Evolutionary conservation across 345 rosid species (phyloP).

Genomic region (Pugionium cornutum): DNA sequence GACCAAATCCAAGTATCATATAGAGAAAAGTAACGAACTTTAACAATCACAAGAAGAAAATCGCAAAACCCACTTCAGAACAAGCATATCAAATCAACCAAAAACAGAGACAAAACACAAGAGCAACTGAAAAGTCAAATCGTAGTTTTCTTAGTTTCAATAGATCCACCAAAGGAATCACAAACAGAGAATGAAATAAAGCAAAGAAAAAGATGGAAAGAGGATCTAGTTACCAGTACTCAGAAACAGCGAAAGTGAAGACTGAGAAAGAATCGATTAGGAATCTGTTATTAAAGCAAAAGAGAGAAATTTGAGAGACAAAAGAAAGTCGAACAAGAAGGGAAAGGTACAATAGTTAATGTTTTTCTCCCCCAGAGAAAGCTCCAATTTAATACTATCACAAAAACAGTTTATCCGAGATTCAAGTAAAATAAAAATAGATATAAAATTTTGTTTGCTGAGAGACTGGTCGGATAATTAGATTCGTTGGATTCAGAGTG

Average conservation of each 20-base stretch:
- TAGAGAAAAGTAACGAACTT: conserved; percentile 16
- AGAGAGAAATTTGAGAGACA: background rate
- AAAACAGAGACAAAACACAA: conserved; percentile 7
- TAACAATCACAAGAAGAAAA: conserved; percentile 19
- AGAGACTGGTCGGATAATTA: conserved; percentile 26
- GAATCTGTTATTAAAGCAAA: conserved; percentile 23
- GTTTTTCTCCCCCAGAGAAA: conserved; percentile 1
- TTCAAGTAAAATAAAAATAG: conserved; percentile 10
- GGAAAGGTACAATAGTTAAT: conserved; percentile 25
- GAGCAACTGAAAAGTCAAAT: conserved; percentile 14
- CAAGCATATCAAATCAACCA: conserved; percentile 16
- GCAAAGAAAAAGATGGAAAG: background rate
- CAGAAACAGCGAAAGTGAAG: conserved; percentile 15
- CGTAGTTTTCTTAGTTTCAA: background rate
- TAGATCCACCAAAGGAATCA: conserved; percentile 1
- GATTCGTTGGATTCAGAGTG: conserved; percentile 27
- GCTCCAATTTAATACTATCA: conserved; percentile 12
- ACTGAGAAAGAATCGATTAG: conserved; percentile 31
- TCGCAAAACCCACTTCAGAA: conserved; percentile 23
- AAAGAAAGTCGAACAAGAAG: conserved; percentile 25
- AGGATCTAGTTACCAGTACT: conserved; percentile 30
- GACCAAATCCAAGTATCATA: conserved; percentile 11
- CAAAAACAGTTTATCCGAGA: background rate
- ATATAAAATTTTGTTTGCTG: background rate
- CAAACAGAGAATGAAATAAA: conserved; percentile 15